A percentile compares a stretch with the other conserved stretches of the same genome.
Conservation (phyloP, 345 rosid genomes). For the Camelina neglecta region DNA sequence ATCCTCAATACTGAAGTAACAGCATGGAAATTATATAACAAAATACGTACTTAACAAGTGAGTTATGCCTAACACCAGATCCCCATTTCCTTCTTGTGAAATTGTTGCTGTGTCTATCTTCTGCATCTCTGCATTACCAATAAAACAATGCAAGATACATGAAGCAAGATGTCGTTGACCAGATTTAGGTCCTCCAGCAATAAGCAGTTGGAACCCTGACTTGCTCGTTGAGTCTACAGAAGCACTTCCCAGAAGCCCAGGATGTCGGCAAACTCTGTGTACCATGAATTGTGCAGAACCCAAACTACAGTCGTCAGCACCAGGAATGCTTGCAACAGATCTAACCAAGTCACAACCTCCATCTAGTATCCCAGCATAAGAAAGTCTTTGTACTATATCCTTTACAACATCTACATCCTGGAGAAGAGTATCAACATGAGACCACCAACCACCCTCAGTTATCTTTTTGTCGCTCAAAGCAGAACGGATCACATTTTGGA, state of each 20-base stretch:
- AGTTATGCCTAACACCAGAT: conserved; percentile 81
- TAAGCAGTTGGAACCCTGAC: conserved; percentile 71
- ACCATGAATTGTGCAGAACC: conserved; percentile 45
- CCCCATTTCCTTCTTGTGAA: conserved; percentile 93
- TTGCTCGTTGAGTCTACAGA: conserved; percentile 55
- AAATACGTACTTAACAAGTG: conserved; percentile 74
- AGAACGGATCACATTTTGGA: conserved; percentile 65
- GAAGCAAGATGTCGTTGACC: conserved; percentile 96
- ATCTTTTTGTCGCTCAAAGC: conserved; percentile 60
- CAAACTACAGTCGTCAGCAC: conserved; percentile 39
- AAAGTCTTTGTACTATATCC: conserved; percentile 66
- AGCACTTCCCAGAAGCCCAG: conserved; percentile 44
- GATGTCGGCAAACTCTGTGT: conserved; percentile 36
- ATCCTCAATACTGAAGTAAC: conserved; percentile 23
- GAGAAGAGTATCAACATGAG: conserved; percentile 60
- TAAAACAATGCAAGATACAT: conserved; percentile 82
- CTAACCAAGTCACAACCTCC: conserved; percentile 54
- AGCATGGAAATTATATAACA: conserved; percentile 1
- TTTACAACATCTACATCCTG: conserved; percentile 63
- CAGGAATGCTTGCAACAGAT: conserved; percentile 52
- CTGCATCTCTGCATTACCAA: conserved; percentile 81
- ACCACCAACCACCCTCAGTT: conserved; percentile 66
- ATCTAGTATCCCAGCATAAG: conserved; percentile 59
- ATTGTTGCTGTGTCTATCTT: conserved; percentile 90
- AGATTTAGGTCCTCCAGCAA: conserved; percentile 82